A percentile compares a stretch with the other conserved stretches of the same genome.
phyloP scores from a whole-genome alignment of 768 basidiomycete genomes.

The Scleroderma citrinum region DNA sequence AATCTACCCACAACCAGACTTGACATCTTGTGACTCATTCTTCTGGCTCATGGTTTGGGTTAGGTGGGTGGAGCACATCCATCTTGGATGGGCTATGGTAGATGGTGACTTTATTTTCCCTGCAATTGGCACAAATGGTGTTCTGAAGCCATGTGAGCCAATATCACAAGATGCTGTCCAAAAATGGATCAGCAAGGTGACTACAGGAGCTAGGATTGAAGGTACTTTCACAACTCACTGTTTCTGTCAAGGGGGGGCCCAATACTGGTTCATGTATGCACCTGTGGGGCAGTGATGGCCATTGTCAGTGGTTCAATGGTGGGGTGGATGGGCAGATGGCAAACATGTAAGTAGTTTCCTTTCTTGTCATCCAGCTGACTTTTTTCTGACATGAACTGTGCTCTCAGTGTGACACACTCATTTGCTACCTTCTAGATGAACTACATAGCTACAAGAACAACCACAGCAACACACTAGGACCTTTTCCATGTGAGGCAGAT shows the following conservation, averaged over 20 bases:
- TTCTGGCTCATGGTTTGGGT: too few relatives aligned
- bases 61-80: not conserved
- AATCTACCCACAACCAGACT: too few relatives aligned
- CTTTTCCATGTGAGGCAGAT: too few relatives aligned
- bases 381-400: too few relatives aligned
- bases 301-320: slow-evolving; percentile 30
- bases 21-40: too few relatives aligned
- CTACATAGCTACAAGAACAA: too few relatives aligned
- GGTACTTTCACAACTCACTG: slow-evolving; percentile 30
- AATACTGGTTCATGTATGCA: not conserved
- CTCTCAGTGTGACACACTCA: too few relatives aligned
- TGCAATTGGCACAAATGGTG: slow-evolving; percentile 19
- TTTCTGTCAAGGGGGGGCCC: slow-evolving; percentile 21
- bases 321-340: slow-evolving; percentile 37
- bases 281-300: slow-evolving; percentile 29
- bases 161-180: slow-evolving; percentile 27
- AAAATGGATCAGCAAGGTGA: slow-evolving; percentile 24
- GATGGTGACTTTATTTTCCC: slow-evolving; percentile 31
- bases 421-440: too few relatives aligned
- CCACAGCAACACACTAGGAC: too few relatives aligned
- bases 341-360: slow-evolving; percentile 19
- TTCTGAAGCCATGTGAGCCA: slow-evolving; percentile 15
- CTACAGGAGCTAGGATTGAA: not conserved
- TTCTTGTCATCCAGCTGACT: too few relatives aligned
- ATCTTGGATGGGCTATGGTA: slow-evolving; percentile 8